Evolutionary conservation across 441 rosid genomes (phyloP), one percentile per base, ranked within the genome.

Genomic region (Theobroma grandiflorum): DNA sequence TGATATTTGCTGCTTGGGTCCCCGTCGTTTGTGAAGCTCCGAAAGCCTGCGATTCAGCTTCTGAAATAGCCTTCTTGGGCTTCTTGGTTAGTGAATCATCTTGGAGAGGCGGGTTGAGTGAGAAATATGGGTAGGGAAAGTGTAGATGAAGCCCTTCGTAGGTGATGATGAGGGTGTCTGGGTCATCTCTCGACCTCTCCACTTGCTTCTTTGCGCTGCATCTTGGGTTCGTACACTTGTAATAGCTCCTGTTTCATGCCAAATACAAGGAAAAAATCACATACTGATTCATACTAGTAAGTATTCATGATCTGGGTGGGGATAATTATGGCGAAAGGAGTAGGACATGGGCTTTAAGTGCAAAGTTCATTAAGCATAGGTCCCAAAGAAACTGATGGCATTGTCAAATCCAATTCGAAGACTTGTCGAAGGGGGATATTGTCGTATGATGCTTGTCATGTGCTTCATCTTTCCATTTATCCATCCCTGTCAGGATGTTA

Each of bases 191-290:
- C 18, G 92, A 92, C 81, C 87, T 91, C 79, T 94, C 98, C 64
- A 95, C 98, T 57, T 94, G 96, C 82, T 94, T 95, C 81, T 94
- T 95, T 3, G 97, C 99, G 53, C 91, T 89, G 80, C 97, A 95
- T 74, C 94, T 88, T 84, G 90, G 89, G 85, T 90, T 94, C 52
- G 95, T 92, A 88, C 99, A 95, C 86, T 85, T 94, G 87, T 92
- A 94, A 76, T 95, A 94, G 88, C 98, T 95, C 86, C 97, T 94
- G 86, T 47, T 81, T n/a, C 62, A 40, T 11, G 16, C 71, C 40
- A 40, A 42, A 15, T 16, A 38, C 77, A 18, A 80, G 35, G 35
- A 79, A 43, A 47, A 74, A 55, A 18, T 5, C 35, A 68, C 6
- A 59, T 9, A 9, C 63, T 57, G 47, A 47, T 4, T 1, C 0